A percentile compares a stretch with the other conserved stretches of the same genome.
phyloP scores from a whole-genome alignment of 1,284 basidiomycete genomes.

The Pseudozyma thailandica region DNA sequence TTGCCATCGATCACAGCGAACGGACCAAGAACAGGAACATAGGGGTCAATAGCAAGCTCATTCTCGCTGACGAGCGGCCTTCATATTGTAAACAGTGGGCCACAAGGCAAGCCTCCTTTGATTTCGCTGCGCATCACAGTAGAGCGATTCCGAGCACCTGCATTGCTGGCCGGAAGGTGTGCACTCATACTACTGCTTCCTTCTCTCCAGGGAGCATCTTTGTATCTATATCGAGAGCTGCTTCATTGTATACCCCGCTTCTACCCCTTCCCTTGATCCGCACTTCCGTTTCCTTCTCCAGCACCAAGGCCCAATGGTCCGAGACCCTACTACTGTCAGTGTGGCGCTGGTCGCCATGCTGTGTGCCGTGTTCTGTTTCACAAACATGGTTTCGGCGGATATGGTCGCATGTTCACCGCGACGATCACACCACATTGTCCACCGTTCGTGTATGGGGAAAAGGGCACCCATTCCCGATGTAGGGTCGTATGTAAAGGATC shows the following conservation, averaged over 20 bases:
- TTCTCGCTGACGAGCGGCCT: background rate
- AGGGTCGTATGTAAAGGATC: slow-evolving; percentile 3
- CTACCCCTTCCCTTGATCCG: background rate
- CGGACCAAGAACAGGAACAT: background rate
- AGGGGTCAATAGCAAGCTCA: background rate
- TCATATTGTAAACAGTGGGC: background rate
- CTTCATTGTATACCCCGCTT: background rate
- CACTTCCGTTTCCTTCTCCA: background rate
- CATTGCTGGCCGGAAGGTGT: too few species aligned
- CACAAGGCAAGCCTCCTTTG: too few species aligned
- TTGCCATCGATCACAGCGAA: background rate
- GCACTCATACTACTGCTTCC: too few species aligned
- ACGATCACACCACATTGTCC: slow-evolving; percentile 12
- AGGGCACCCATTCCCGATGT: too few species aligned
- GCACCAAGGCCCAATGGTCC: slow-evolving; percentile 6
- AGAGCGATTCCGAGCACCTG: too few species aligned
- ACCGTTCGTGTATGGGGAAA: too few species aligned
- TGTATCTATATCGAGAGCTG: too few species aligned
- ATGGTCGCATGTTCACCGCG: background rate
- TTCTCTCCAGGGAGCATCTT: too few species aligned
- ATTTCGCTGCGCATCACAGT: too few species aligned
- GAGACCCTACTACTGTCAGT: background rate
- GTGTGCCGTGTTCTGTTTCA: background rate
- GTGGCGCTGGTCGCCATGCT: slow-evolving; percentile 41
- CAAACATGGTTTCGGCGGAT: slow-evolving; percentile 4